Base-by-base conservation (phyloP, 1,284 basidiomycete genomes). In the Malassezia globosa region DNA sequence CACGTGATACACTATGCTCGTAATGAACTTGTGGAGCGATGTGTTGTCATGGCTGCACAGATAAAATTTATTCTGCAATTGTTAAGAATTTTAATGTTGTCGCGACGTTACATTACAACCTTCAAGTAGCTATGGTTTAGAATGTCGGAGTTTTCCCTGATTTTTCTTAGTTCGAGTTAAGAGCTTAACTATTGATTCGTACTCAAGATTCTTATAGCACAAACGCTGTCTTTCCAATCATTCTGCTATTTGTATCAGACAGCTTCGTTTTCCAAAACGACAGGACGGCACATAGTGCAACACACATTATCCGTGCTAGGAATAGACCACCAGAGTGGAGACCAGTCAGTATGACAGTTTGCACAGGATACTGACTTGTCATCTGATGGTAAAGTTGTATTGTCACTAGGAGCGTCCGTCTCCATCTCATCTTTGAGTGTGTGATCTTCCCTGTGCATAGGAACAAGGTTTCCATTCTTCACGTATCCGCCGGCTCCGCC, bases 291-390 rank as follows among this genome's bases (percentile, higher is more conserved):
- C 29, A 42, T 22, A 7, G 25, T 52, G 35, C 50, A 52, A 27
- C 31, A 35, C 11, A 47, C 34, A 16, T 33, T 23, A 2, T 8
- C 7, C 0, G 19, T 23, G 14, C 26, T 21, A 1, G 40, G 5
- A 1, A 47, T 7, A 8, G 50, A 40, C 50, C 50, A 52, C 50
- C 50, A 52, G 13, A 47, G 10, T 8, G 50, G 50, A 11, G 50
- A 45, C 39, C 38, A 52, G 36, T 45, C 33, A 0, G 45, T 37
- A 22, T 34, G 44, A 25, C 50, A 52, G 18, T 31, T n/a, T 7
- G 31, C 16, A 27, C 50, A 52, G 4, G 13, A 31, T 21, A 37
- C 5, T 18, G 29, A n/a, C 5, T 37, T 10, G 10, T 37, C 35
- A 10, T 18, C 16, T 10, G 35, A 16, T 16, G 3, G 35, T 10